Conservation (phyloP, 345 rosid species). For the Acer saccharum region DNA sequence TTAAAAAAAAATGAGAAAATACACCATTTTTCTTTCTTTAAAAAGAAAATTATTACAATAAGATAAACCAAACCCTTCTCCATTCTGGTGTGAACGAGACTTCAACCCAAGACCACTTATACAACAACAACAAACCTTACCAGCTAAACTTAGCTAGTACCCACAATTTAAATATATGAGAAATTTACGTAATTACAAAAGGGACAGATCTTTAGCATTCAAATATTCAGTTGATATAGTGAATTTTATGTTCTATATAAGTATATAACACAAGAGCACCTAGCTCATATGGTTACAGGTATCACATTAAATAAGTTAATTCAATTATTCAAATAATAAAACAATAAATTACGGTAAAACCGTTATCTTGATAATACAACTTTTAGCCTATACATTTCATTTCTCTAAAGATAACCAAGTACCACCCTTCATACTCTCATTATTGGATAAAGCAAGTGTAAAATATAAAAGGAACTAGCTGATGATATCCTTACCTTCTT, state of each 20-base stretch:
- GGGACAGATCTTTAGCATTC: background rate
- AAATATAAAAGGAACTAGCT: background rate
- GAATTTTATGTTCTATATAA: background rate
- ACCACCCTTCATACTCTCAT: background rate
- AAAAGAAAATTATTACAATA: background rate
- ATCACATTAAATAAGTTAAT: background rate
- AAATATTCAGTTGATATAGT: background rate
- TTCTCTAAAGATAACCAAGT: background rate
- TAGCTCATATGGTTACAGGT: background rate
- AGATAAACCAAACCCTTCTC: background rate
- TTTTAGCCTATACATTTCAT: background rate
- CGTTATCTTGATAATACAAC: too few relatives aligned
- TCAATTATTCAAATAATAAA: background rate
- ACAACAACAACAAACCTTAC: background rate
- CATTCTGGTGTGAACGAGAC: background rate
- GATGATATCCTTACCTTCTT: constrained; percentile 45
- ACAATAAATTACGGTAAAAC: background rate
- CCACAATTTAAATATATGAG: background rate
- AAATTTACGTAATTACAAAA: background rate
- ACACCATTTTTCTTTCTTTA: background rate
- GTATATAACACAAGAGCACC: background rate
- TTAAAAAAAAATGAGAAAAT: background rate
- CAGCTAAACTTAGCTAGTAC: background rate
- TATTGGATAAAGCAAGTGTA: background rate
- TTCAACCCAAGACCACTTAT: background rate